Percentiles rank a stretch among this genome's conserved stretches.
These are phyloP conservation scores for Taiozyma sp. DNA, from an alignment of 1,139 yeast genomes.

Conservation along the genomic window DNA sequence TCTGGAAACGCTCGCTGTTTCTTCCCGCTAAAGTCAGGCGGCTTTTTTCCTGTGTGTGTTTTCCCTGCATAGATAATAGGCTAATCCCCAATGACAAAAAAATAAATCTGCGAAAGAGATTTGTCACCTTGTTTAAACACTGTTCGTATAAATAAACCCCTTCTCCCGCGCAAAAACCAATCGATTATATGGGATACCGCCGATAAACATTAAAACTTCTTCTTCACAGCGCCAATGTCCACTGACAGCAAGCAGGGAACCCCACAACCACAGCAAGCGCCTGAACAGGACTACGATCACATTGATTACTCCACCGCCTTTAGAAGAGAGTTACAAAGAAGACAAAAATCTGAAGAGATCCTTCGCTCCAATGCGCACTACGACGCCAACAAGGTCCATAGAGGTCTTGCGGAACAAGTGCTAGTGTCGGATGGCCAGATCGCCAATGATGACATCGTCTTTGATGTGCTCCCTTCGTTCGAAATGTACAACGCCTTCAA, in stretches of 20 bases:
- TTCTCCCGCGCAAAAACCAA: no score
- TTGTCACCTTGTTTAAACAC: no score
- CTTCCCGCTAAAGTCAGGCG: no score
- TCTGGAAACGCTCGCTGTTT: no score
- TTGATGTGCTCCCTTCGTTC: constrained; percentile 56
- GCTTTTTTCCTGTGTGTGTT: no score
- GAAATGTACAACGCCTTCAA: constrained; percentile 58
- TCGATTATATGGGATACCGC: no score
- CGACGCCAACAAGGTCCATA: constrained; percentile 1
- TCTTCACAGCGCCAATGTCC: neutral
- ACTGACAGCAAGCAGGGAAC: neutral
- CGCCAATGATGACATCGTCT: constrained; percentile 15
- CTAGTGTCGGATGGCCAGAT: constrained; percentile 4
- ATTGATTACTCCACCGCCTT: constrained; percentile 16
- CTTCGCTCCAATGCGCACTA: constrained; percentile 2
- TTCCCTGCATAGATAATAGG: no score
- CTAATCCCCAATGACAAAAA: no score
- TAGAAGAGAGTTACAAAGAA: constrained; percentile 9
- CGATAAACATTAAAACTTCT: no score
- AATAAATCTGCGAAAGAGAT: no score
- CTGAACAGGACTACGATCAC: constrained; percentile 6
- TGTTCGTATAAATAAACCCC: no score
- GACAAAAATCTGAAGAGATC: constrained; percentile 8
- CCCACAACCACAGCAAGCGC: neutral
- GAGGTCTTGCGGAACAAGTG: neutral